Percentiles rank a stretch among this genome's conserved stretches.
Evolutionary conservation across 2,329 filamentous ascomycete genomes (phyloP).

Genomic region (Grosmannia huntii): DNA sequence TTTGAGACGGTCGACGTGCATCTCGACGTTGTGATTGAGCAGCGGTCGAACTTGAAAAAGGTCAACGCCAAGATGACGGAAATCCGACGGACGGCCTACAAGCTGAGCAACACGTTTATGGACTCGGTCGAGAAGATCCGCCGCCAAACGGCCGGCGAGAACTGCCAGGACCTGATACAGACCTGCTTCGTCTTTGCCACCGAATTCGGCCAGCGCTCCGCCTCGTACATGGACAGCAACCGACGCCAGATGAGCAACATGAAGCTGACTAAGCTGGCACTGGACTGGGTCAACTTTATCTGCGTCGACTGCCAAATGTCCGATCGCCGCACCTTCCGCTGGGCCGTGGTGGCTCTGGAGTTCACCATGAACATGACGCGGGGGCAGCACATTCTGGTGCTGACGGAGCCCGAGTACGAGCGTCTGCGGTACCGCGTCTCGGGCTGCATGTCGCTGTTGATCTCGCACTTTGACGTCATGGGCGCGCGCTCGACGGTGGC

Average conservation of each 20-base stretch:
- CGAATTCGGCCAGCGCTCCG: constrained; percentile 89
- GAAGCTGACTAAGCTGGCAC: constrained; percentile 79
- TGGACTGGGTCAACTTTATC: constrained; percentile 97
- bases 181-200: constrained; percentile 98
- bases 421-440: constrained; percentile 77
- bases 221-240: constrained; percentile 93
- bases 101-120: constrained; percentile 96
- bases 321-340: constrained; percentile 91
- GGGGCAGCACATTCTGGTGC: constrained; percentile 81
- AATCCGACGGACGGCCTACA: constrained; percentile 91
- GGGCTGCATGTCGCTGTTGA: constrained; percentile 92
- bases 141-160: constrained; percentile 67
- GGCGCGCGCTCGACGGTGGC: constrained; percentile 86
- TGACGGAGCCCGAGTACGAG: constrained; percentile 79
- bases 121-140: constrained; percentile 92
- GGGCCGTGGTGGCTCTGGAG: constrained; percentile 89
- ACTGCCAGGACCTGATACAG: constrained; percentile 92
- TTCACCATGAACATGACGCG: constrained; percentile 97
- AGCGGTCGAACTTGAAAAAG: constrained; percentile 82
- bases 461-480: constrained; percentile 99
- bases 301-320: constrained; percentile 92
- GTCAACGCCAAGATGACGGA: constrained; percentile 86
- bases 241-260: constrained; percentile 93
- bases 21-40: constrained; percentile 80
- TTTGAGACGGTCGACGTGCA: constrained; percentile 68